Evolutionary conservation across 108 stramenopile species (phyloP), one percentile per base, ranked within the genome.

Genomic region (Cyclotella cryptica): DNA sequence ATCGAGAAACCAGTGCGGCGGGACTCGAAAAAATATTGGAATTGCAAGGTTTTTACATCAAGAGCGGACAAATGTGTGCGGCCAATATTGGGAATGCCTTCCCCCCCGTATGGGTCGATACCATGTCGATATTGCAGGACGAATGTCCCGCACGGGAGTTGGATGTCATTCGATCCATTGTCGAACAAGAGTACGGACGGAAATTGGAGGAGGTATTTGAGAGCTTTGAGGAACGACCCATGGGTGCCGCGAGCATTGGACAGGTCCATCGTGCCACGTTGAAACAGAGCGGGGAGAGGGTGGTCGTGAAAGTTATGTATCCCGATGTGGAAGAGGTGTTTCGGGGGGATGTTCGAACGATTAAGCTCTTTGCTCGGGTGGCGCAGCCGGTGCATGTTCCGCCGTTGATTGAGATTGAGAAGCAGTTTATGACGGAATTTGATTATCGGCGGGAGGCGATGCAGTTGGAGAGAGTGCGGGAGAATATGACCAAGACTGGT

Each of bases 371-470:
- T 83, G 75, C 83, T 42, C 84, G 90, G 77, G 71, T 97, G 30
- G 96, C 96, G 17, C 91, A 97, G 58, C 92, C 96, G 13, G 91
- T 94, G 10, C 90, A 95, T 74, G 93, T 92, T 10, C 89, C 96
- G 9, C 88, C 92, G 0, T 61, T 97, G 21, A 85, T 89, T 30
- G 96, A 98, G 80, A 88, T 98, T 35, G 92, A 95, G 71, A 87
- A 85, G 28, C 98, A 98, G 75, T 97, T 98, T 72, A 88, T 89
- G 84, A 94, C 90, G 14, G 98, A 98, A 67, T 98, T 98, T 78
- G 97, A 98, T 79, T 98, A 97, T 84, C 55, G 59, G 19, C 64
- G 77, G 55, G 97, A 97, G 79, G 90, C 88, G 28, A 39, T 70
- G 54, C 88, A 94, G 27, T 60, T 92, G 30, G 84, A 76, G 10